Evolutionary conservation across 495 filamentous ascomycete species (phyloP).

Genomic region (Penicillium waksmanii): DNA sequence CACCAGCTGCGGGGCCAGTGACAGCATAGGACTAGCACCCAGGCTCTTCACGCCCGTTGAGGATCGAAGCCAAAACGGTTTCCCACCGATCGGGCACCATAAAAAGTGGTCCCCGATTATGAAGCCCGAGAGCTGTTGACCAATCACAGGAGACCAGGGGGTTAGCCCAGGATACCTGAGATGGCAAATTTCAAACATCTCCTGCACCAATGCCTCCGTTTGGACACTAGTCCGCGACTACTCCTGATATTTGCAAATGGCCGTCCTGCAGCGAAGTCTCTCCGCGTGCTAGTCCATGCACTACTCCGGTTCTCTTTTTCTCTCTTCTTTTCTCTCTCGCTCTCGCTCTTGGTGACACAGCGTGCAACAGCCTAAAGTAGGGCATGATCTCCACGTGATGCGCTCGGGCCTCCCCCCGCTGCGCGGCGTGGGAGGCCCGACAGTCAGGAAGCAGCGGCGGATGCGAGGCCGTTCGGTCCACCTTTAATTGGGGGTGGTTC

Average conservation of each 20-base stretch:
- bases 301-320: background rate
- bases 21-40: background rate
- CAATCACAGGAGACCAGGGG: slow-evolving; percentile 14
- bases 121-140: slow-evolving; percentile 28
- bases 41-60: slow-evolving; percentile 9
- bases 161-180: slow-evolving; percentile 4
- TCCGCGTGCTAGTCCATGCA: background rate
- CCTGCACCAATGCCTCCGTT: slow-evolving; percentile 2
- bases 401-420: slow-evolving; percentile 28
- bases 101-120: slow-evolving; percentile 33
- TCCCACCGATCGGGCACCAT: slow-evolving; percentile 35
- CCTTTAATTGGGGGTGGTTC: slow-evolving; percentile 18
- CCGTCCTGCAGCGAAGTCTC: background rate
- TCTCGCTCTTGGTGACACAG: background rate
- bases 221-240: slow-evolving; percentile 4
- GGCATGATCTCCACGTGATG: slow-evolving; percentile 14
- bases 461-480: slow-evolving; percentile 50
- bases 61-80: slow-evolving; percentile 24
- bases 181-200: slow-evolving; percentile 11
- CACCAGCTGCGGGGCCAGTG: background rate
- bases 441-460: slow-evolving; percentile 47
- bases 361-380: background rate
- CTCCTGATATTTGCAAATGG: background rate
- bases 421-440: slow-evolving; percentile 41
- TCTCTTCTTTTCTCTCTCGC: background rate